These are phyloP conservation scores for Linum tenue DNA, from an alignment of 345 rosid species.

Conservation along the genomic window DNA sequence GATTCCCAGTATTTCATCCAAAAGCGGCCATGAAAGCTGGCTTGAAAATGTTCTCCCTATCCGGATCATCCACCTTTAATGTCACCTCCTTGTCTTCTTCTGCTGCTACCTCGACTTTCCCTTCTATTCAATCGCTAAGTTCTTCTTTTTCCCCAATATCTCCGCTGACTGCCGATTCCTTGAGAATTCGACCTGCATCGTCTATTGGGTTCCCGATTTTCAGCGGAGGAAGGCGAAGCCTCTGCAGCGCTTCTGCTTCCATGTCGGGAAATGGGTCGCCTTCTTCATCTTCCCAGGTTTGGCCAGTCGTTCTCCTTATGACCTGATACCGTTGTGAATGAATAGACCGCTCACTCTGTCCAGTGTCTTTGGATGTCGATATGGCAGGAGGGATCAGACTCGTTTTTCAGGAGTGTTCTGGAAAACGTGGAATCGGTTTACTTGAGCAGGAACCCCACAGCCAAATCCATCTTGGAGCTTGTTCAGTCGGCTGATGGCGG, in stretches of 20 bases:
- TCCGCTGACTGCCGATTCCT: not conserved
- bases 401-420: slow-evolving; percentile 66
- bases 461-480: slow-evolving; percentile 67
- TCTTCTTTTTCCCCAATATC: not conserved
- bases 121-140: not conserved
- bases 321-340: not conserved
- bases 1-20: too few relatives aligned
- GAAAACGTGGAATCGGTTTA: slow-evolving; percentile 62
- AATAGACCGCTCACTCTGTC: not conserved
- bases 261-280: slow-evolving; percentile 15
- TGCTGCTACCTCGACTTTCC: not conserved
- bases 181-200: not conserved
- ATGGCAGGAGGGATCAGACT: slow-evolving; percentile 35
- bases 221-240: slow-evolving; percentile 3
- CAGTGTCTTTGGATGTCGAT: not conserved
- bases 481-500: slow-evolving; percentile 41
- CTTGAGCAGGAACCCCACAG: slow-evolving; percentile 66
- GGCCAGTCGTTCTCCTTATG: not conserved
- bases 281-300: slow-evolving; percentile 30
- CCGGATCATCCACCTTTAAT: not conserved
- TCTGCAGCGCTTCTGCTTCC: slow-evolving; percentile 25
- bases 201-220: slow-evolving; percentile 9
- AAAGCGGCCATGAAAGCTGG: not conserved
- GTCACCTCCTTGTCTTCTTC: not conserved
- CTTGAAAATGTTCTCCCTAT: not conserved